These are phyloP conservation scores for Oxyria digyna DNA, from an alignment of 148 eudicot species.

Conservation along the genomic window DNA sequence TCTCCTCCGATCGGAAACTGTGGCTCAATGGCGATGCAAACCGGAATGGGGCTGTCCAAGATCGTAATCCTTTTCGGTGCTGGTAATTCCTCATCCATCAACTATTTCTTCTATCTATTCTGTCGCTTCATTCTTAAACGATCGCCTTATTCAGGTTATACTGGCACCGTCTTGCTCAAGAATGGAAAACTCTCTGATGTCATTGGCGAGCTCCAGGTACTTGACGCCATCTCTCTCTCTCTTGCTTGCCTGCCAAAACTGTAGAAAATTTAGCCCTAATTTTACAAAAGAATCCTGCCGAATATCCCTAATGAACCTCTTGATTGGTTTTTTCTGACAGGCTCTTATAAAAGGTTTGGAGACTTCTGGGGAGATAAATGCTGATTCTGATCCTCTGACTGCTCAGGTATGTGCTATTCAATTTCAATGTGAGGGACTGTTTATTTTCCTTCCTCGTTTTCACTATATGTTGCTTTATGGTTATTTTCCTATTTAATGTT, in stretches of 20 bases:
- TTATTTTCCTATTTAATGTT: background rate
- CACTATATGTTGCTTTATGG: background rate
- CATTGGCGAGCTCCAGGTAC: slow-evolving; percentile 76
- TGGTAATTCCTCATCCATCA: slow-evolving; percentile 15
- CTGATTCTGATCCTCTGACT: slow-evolving; percentile 64
- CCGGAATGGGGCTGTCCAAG: slow-evolving; percentile 50
- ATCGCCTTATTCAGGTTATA: slow-evolving; percentile 38
- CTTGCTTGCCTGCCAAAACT: background rate
- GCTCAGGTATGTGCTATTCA: slow-evolving; percentile 42
- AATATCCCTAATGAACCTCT: background rate
- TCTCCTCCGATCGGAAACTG: slow-evolving; percentile 1
- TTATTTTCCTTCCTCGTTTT: background rate
- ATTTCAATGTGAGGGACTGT: background rate
- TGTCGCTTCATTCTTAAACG: background rate
- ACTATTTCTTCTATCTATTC: background rate
- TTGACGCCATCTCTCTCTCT: background rate
- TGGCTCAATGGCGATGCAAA: slow-evolving; percentile 46
- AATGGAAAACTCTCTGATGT: slow-evolving; percentile 69
- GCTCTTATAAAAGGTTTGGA: slow-evolving; percentile 49
- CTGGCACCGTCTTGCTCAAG: slow-evolving; percentile 59
- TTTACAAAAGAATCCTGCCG: background rate
- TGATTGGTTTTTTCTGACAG: slow-evolving; percentile 19
- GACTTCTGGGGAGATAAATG: slow-evolving; percentile 33
- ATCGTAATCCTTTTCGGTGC: slow-evolving; percentile 50
- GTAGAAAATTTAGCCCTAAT: background rate